Evolutionary conservation across 768 basidiomycete species (phyloP).

Genomic region (Hygrocybe punicea): DNA sequence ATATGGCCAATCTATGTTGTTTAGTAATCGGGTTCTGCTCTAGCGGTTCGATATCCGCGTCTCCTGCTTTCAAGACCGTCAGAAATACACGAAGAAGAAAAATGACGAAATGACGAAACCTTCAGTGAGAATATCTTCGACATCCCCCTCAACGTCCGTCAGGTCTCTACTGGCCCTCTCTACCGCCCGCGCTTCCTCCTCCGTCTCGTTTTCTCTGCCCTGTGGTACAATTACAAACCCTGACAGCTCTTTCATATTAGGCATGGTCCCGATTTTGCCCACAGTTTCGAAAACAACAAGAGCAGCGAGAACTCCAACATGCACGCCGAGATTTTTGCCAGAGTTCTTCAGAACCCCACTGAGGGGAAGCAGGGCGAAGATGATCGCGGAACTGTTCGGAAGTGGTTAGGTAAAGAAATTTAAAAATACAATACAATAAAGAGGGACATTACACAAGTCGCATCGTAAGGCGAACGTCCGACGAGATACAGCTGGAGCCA

Average conservation of each 20-base stretch:
- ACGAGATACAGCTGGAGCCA: not conserved
- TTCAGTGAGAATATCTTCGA: not conserved
- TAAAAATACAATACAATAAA: not conserved
- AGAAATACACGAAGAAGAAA: not conserved
- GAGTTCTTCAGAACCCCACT: not conserved
- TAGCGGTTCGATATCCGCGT: too few species aligned
- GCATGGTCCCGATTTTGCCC: conserved; percentile 1
- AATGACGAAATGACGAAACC: not conserved
- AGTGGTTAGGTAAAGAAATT: not conserved
- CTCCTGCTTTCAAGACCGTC: too few species aligned
- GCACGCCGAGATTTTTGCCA: not conserved
- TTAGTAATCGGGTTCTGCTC: too few species aligned
- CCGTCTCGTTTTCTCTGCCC: not conserved
- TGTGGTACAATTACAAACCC: not conserved
- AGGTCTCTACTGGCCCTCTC: not conserved
- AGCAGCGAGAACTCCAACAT: not conserved
- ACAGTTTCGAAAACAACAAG: not conserved
- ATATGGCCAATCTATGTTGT: too few species aligned
- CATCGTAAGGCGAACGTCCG: not conserved
- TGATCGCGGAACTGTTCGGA: not conserved
- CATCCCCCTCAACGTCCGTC: not conserved
- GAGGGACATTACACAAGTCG: not conserved
- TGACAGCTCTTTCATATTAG: not conserved
- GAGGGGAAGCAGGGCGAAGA: not conserved
- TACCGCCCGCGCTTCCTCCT: not conserved